Evolutionary conservation across 495 filamentous ascomycete genomes (phyloP).

Genomic region (Penicillium desertorum): DNA sequence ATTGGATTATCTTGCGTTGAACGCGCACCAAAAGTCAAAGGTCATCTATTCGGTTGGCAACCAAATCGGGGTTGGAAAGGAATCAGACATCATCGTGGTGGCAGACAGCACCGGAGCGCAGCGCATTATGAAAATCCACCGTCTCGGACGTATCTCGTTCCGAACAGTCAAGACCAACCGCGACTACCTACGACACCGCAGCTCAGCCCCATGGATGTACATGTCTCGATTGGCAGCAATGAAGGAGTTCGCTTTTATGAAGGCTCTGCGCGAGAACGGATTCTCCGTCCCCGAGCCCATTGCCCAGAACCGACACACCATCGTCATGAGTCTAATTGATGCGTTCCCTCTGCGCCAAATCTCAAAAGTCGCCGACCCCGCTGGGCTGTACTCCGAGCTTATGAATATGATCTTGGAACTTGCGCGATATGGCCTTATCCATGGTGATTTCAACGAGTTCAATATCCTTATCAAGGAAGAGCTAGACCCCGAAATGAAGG

Average conservation of each 20-base stretch:
- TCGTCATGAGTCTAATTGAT: constrained; percentile 91
- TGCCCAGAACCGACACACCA: constrained; percentile 84
- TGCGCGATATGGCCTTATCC: constrained; percentile 86
- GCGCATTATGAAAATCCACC: constrained; percentile 86
- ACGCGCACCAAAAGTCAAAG: constrained; percentile 76
- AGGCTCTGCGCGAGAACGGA: constrained; percentile 72
- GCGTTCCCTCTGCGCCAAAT: constrained; percentile 87
- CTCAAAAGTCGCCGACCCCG: constrained; percentile 72
- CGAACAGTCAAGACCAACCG: constrained; percentile 92
- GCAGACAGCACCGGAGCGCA: constrained; percentile 64
- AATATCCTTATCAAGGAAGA: constrained; percentile 90
- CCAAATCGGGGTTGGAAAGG: constrained; percentile 95
- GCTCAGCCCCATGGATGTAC: constrained; percentile 90
- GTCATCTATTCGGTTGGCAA: constrained; percentile 87
- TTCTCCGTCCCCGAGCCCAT: constrained; percentile 89
- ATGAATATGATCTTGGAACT: constrained; percentile 83
- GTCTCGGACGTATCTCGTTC: constrained; percentile 94
- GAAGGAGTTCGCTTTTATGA: constrained; percentile 94
- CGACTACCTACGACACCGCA: constrained; percentile 86
- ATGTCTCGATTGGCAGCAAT: constrained; percentile 87
- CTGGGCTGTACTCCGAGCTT: constrained; percentile 78
- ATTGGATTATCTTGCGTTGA: constrained; percentile 91
- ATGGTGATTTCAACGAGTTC: constrained; percentile 99
- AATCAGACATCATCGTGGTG: constrained; percentile 93
- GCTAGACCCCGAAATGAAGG: constrained; percentile 40